Conservation (phyloP, 176 grass and related monocot species). For the Coix lacrymajobi region DNA sequence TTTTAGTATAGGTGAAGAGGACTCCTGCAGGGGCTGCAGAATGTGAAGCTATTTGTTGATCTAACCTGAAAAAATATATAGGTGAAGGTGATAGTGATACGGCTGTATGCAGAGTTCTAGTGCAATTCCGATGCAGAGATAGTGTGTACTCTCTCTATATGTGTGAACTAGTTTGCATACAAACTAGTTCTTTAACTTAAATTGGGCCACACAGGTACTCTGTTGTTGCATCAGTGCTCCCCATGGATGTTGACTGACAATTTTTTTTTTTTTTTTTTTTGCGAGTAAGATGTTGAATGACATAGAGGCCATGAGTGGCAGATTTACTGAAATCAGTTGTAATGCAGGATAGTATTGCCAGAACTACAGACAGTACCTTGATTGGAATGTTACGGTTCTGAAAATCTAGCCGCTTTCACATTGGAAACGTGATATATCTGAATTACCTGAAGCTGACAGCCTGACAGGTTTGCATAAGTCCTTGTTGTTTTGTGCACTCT, state of each 20-base stretch:
- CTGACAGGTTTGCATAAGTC: not conserved
- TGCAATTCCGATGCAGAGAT: not conserved
- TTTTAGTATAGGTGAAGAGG: not conserved
- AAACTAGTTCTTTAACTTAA: not conserved
- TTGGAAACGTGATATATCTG: not conserved
- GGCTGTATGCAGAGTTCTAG: not conserved
- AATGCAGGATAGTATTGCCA: not conserved
- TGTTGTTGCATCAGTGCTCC: slow-evolving; percentile 7
- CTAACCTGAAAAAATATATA: not conserved
- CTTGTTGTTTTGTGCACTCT: not conserved
- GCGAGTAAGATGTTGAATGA: not conserved
- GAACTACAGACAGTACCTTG: not conserved
- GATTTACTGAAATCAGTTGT: not conserved
- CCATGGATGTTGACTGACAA: not conserved
- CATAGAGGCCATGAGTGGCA: not conserved
- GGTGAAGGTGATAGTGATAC: not conserved
- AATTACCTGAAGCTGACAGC: not conserved
- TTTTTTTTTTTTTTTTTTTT: too few relatives aligned
- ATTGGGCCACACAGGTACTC: not conserved
- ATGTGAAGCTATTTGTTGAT: slow-evolving; percentile 6
- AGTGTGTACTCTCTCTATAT: not conserved
- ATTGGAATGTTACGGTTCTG: not conserved
- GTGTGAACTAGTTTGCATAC: not conserved
- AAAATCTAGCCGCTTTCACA: not conserved
- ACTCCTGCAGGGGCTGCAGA: not conserved